A percentile compares a stretch with the other conserved stretches of the same genome.
Evolutionary conservation across 2,329 filamentous ascomycete species (phyloP).

Genomic region (Verruconis gallopava): DNA sequence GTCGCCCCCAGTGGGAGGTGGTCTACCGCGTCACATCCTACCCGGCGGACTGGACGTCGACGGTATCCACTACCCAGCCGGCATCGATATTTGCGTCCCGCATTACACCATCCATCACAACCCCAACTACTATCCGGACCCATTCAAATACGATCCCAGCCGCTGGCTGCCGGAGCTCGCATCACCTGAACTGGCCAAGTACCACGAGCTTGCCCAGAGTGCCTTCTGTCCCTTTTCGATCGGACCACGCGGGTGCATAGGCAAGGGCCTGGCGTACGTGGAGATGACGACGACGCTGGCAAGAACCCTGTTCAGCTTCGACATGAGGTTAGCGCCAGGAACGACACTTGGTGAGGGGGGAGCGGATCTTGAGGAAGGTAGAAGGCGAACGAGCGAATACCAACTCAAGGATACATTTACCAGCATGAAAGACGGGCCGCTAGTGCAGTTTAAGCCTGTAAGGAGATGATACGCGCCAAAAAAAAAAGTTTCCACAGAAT

Average conservation of each 20-base stretch:
- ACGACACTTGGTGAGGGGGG: conserved; percentile 31
- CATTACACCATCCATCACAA: conserved; percentile 28
- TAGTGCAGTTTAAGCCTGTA: conserved; percentile 41
- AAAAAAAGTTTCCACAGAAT: too few relatives aligned
- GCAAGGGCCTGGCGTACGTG: conserved; percentile 54
- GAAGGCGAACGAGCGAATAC: conserved; percentile 47
- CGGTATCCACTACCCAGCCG: conserved; percentile 23
- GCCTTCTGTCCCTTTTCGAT: conserved; percentile 66
- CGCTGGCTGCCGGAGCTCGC: conserved; percentile 23
- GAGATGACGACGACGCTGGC: conserved; percentile 54
- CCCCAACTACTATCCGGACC: conserved; percentile 23
- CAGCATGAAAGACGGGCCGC: conserved; percentile 56
- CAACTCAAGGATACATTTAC: conserved; percentile 63
- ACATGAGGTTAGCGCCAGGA: conserved; percentile 30
- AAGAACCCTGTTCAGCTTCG: conserved; percentile 47
- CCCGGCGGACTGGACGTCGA: conserved; percentile 25
- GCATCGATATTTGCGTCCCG: conserved; percentile 24
- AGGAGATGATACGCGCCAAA: too few relatives aligned
- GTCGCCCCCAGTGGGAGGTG: conserved; percentile 26
- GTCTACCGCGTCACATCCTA: conserved; percentile 25
- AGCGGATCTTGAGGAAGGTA: conserved; percentile 37
- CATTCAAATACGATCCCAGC: conserved; percentile 25
- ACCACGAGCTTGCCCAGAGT: conserved; percentile 37
- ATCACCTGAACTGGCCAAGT: conserved; percentile 9
- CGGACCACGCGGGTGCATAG: conserved; percentile 58